These are phyloP conservation scores for Selenicereus undatus DNA, from an alignment of 148 eudicot species.

Conservation along the genomic window DNA sequence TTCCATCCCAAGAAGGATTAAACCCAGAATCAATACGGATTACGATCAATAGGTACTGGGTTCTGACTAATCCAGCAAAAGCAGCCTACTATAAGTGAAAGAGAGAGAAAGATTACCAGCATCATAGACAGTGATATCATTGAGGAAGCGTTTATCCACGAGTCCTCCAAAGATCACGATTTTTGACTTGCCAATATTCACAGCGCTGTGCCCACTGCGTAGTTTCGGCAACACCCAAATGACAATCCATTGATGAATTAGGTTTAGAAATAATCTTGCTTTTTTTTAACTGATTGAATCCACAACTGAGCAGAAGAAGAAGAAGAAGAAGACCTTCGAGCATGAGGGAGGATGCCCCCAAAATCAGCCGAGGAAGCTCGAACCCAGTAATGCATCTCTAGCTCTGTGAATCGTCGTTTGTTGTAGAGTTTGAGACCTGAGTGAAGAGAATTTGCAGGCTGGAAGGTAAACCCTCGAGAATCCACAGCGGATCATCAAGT, in stretches of 20 bases:
- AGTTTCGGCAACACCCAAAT: background rate
- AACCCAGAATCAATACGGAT: background rate
- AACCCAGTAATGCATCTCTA: constrained; percentile 74
- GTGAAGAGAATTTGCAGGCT: background rate
- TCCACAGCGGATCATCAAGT: background rate
- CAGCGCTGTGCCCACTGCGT: constrained; percentile 88
- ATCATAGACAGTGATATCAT: constrained; percentile 68
- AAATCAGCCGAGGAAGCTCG: constrained; percentile 85
- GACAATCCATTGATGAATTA: background rate
- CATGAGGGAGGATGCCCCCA: constrained; percentile 62
- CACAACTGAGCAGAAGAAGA: background rate
- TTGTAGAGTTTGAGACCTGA: background rate
- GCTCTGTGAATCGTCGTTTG: background rate
- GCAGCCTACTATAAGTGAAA: background rate
- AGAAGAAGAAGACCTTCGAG: constrained; percentile 57
- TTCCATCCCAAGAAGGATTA: background rate
- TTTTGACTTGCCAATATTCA: constrained; percentile 79
- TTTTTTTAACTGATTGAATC: background rate
- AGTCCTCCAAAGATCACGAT: constrained; percentile 84
- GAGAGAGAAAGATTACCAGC: constrained; percentile 35
- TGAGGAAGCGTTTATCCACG: constrained; percentile 76
- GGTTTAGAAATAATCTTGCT: background rate
- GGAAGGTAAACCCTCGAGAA: background rate
- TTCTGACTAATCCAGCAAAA: background rate
- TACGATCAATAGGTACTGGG: background rate